These are phyloP conservation scores for Diplocarpon mali DNA, from an alignment of 2,329 filamentous ascomycete species.

Conservation along the genomic window DNA sequence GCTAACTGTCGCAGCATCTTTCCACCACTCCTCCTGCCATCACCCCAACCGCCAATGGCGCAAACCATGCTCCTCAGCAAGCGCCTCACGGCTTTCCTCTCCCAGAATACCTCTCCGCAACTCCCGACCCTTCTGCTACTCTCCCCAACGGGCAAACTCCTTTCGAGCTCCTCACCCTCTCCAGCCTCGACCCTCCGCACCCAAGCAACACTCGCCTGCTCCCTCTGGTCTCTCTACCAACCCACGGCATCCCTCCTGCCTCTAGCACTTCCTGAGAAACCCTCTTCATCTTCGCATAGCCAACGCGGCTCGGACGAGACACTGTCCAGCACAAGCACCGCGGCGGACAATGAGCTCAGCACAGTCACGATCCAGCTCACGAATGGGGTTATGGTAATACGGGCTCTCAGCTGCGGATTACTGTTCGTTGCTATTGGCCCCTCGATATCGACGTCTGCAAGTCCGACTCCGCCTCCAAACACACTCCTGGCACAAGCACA, in stretches of 20 bases:
- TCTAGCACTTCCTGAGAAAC: conserved; percentile 27
- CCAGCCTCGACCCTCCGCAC: conserved; percentile 47
- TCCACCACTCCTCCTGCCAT: conserved; percentile 1
- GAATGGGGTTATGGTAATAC: conserved; percentile 45
- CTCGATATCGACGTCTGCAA: conserved; percentile 16
- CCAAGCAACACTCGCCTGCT: conserved; percentile 53
- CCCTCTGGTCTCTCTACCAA: conserved; percentile 48
- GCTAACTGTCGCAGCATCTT: conserved; percentile 4
- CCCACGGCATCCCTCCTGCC: conserved; percentile 28
- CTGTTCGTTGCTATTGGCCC: conserved; percentile 51
- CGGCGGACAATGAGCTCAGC: conserved; percentile 14
- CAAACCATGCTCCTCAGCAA: conserved; percentile 46
- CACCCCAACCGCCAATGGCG: conserved; percentile 13
- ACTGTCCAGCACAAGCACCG: conserved; percentile 5
- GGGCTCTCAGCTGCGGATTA: conserved; percentile 45
- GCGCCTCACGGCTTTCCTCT: conserved; percentile 50
- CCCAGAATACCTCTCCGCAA: conserved; percentile 41
- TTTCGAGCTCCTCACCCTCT: conserved; percentile 47
- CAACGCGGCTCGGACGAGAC: conserved; percentile 6
- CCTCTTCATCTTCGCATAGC: conserved; percentile 13
- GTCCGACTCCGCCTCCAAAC: conserved; percentile 3
- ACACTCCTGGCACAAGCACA: conserved; percentile 5
- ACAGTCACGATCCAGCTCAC: conserved; percentile 38
- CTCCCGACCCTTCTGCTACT: conserved; percentile 50
- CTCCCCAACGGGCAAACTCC: conserved; percentile 49